Evolutionary conservation across 2,329 filamentous ascomycete genomes (phyloP).

Genomic region (Aspergillus neoniger): DNA sequence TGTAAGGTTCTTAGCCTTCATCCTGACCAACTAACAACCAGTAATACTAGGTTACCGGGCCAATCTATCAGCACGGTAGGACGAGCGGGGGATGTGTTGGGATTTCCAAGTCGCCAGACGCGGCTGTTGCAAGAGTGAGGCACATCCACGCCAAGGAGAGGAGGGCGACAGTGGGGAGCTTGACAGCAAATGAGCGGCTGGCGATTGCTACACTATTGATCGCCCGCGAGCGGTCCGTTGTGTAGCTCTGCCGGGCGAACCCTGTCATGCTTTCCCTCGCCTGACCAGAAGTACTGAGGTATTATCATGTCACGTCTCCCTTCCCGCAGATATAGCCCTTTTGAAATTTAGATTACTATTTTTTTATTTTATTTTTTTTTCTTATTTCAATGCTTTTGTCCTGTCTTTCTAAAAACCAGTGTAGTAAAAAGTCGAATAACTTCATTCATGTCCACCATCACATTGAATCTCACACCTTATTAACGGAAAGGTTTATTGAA

Average conservation of each 20-base stretch:
- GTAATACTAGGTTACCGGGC: not conserved
- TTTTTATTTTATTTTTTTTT: too few relatives aligned
- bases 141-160: constrained; percentile 14
- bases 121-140: constrained; percentile 21
- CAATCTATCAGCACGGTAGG: not conserved
- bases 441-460: too few relatives aligned
- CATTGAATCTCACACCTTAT: not conserved
- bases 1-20: not conserved
- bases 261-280: constrained; percentile 8
- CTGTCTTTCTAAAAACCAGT: not conserved
- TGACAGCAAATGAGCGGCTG: constrained; percentile 13
- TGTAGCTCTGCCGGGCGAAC: constrained; percentile 15
- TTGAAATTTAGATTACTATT: too few relatives aligned
- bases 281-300: constrained; percentile 1
- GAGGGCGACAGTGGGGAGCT: constrained; percentile 10
- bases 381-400: too few relatives aligned
- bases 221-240: constrained; percentile 24
- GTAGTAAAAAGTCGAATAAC: not conserved
- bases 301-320: not conserved
- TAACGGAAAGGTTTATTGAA: not conserved
- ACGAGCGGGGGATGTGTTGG: not conserved
- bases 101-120: constrained; percentile 26
- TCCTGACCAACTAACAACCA: not conserved
- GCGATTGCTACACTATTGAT: constrained; percentile 18
- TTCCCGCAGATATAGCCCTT: not conserved